Conservation (phyloP, 2,329 filamentous ascomycete species). For the Metarhizium humberi region DNA sequence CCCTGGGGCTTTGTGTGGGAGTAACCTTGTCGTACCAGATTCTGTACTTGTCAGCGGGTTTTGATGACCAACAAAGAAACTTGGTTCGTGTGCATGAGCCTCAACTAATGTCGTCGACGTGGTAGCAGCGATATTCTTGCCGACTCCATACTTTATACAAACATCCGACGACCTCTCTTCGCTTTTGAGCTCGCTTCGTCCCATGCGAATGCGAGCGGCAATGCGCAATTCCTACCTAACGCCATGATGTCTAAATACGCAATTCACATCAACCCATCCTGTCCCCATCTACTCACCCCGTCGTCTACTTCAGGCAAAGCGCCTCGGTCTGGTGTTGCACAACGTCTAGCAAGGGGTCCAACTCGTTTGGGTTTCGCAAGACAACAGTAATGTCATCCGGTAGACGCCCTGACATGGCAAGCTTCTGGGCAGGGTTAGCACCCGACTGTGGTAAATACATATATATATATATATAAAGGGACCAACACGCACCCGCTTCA, state of each 20-base stretch:
- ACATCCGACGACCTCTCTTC: background rate
- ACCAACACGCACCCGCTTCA: constrained; percentile 51
- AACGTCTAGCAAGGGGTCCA: constrained; percentile 60
- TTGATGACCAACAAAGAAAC: too few species aligned
- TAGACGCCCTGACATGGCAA: constrained; percentile 38
- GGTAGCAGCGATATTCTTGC: background rate
- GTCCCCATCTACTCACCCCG: background rate
- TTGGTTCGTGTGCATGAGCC: too few species aligned
- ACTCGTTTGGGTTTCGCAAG: constrained; percentile 69
- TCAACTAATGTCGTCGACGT: background rate
- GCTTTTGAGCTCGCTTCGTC: background rate
- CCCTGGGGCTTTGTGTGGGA: too few species aligned
- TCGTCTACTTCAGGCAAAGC: constrained; percentile 12
- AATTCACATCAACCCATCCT: background rate
- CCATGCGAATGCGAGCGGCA: background rate
- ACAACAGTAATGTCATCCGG: constrained; percentile 68
- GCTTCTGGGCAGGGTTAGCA: constrained; percentile 25
- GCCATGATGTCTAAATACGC: background rate
- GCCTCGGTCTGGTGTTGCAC: constrained; percentile 59
- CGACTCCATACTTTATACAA: background rate
- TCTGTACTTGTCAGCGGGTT: too few species aligned
- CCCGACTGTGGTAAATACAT: background rate
- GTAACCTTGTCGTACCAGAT: too few species aligned
- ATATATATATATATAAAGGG: too few species aligned
- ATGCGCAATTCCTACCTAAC: background rate